Evolutionary conservation across 805 yeast species (phyloP).

Genomic region (Starmerella roubikii): DNA sequence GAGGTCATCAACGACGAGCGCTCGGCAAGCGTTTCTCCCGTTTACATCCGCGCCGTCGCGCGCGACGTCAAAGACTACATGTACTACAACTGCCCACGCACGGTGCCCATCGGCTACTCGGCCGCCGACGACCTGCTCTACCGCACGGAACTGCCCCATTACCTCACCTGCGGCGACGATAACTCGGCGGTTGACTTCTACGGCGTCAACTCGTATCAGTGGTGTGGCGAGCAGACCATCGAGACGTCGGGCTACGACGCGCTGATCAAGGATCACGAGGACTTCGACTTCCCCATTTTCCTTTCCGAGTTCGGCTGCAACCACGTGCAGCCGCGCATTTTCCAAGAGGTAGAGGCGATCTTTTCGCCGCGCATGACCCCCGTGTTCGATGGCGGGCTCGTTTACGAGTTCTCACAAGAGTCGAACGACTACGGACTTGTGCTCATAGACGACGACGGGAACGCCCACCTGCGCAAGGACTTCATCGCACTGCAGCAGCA

Average conservation of each 20-base stretch:
- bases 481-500: constrained; percentile 34
- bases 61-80: constrained; percentile 72
- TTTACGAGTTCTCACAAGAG: constrained; percentile 69
- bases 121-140: constrained; percentile 86
- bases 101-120: constrained; percentile 84
- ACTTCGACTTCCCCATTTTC: constrained; percentile 64
- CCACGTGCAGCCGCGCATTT: constrained; percentile 59
- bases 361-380: constrained; percentile 59
- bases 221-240: constrained; percentile 80
- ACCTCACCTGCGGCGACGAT: constrained; percentile 59
- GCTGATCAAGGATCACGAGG: constrained; percentile 57
- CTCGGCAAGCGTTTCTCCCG: constrained; percentile 51
- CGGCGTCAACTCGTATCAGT: constrained; percentile 70
- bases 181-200: constrained; percentile 51
- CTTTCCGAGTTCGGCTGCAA: constrained; percentile 91
- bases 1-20: constrained; percentile 71
- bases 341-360: constrained; percentile 60
- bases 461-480: constrained; percentile 35
- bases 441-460: constrained; percentile 34
- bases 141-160: constrained; percentile 63
- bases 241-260: constrained; percentile 59
- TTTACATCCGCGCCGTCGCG: constrained; percentile 61
- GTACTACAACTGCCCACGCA: constrained; percentile 41
- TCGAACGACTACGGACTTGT: constrained; percentile 71
- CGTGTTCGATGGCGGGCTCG: constrained; percentile 74